Percentiles rank a stretch among this genome's conserved stretches.
These are phyloP conservation scores for Alternaria triticina DNA, from an alignment of 2,329 filamentous ascomycete genomes.

Conservation along the genomic window DNA sequence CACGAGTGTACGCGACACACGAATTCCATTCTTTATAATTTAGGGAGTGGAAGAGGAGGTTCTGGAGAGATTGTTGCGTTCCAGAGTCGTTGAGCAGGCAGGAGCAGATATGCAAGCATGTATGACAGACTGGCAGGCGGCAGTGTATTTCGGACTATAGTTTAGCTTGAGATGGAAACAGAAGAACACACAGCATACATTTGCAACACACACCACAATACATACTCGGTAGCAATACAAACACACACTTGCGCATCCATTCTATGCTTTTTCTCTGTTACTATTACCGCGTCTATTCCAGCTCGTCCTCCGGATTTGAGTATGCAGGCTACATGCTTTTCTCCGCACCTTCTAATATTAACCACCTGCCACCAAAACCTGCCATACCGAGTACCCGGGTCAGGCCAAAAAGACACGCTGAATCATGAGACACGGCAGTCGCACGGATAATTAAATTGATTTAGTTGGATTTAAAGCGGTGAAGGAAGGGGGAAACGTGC, in stretches of 20 bases:
- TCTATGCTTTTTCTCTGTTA: background rate
- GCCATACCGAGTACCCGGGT: constrained; percentile 3
- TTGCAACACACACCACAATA: background rate
- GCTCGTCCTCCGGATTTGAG: background rate
- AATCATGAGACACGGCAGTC: constrained; percentile 4
- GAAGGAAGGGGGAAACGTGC: constrained; percentile 10
- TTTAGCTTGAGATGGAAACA: background rate
- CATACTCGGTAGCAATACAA: constrained; percentile 2
- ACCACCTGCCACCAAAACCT: accelerated
- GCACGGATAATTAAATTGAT: background rate
- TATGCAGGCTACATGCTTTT: background rate
- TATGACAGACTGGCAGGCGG: background rate
- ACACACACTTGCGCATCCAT: background rate
- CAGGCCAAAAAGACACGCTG: background rate
- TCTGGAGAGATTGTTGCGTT: background rate
- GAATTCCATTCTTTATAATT: constrained; percentile 17
- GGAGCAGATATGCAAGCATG: background rate
- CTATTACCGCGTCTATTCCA: background rate
- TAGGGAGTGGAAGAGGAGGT: background rate
- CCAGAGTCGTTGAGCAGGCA: background rate
- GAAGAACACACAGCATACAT: background rate
- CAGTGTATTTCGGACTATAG: background rate
- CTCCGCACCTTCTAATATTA: background rate
- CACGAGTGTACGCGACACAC: constrained; percentile 35
- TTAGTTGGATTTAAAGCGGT: constrained; percentile 12